A percentile compares a stretch with the other conserved stretches of the same genome.
phyloP scores from a whole-genome alignment of 1,139 yeast genomes.

The Suhomyces taliae region DNA sequence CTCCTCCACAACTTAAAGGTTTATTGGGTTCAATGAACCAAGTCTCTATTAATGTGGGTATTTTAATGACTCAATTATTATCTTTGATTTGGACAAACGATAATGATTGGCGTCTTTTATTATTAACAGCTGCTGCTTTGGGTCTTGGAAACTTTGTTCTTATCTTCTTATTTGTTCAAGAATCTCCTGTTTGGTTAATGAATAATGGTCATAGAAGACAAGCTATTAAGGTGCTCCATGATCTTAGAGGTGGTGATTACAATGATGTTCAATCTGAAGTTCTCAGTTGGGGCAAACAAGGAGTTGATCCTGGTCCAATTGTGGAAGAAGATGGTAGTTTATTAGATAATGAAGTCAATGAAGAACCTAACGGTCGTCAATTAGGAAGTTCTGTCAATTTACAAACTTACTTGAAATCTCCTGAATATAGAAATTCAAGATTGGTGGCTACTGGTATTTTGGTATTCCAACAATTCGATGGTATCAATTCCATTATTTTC shows the following conservation, averaged over 20 bases:
- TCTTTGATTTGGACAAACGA: conserved; percentile 70
- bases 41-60: conserved; percentile 80
- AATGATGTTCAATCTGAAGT: conserved; percentile 38
- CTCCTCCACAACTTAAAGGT: conserved; percentile 71
- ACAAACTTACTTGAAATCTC: conserved; percentile 48
- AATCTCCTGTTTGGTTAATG: conserved; percentile 83
- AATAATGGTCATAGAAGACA: conserved; percentile 31
- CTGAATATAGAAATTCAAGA: conserved; percentile 57
- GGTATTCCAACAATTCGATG: conserved; percentile 89
- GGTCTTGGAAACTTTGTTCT: conserved; percentile 51
- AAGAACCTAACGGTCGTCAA: conserved; percentile 8
- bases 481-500: conserved; percentile 87
- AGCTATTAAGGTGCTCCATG: conserved; percentile 39
- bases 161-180: conserved; percentile 51
- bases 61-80: conserved; percentile 70
- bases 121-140: conserved; percentile 57
- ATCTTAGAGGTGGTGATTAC: conserved; percentile 45
- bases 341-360: conserved; percentile 20
- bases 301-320: conserved; percentile 1
- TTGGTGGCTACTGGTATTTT: conserved; percentile 71
- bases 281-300: conserved; percentile 30
- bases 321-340: conserved; percentile 5
- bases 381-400: conserved; percentile 14
- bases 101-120: conserved; percentile 68
- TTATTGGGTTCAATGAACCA: conserved; percentile 86